These are phyloP conservation scores for Papiliotrema nemorosa DNA, from an alignment of 1,284 basidiomycete genomes.

Conservation along the genomic window DNA sequence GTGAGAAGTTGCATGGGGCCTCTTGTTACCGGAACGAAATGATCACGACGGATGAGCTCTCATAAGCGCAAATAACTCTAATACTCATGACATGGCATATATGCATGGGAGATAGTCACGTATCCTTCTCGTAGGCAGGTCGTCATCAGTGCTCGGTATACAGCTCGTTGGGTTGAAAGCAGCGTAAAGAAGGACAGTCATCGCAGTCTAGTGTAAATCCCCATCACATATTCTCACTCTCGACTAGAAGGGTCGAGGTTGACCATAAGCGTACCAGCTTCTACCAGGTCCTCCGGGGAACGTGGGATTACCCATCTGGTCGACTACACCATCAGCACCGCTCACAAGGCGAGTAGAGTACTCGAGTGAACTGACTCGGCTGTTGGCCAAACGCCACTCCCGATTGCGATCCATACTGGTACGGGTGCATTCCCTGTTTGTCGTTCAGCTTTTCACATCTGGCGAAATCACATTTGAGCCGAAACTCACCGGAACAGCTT, in stretches of 20 bases:
- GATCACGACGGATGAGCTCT: no score
- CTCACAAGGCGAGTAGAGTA: no score
- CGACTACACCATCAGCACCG: slow-evolving; percentile 12
- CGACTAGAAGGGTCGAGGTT: slow-evolving; percentile 10
- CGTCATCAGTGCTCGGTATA: no score
- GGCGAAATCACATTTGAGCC: background rate
- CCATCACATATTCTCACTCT: no score
- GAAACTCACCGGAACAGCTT: slow-evolving; percentile 33
- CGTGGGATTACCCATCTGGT: slow-evolving; percentile 33
- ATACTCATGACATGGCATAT: no score
- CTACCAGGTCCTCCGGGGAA: slow-evolving; percentile 29
- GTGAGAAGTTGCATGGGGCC: background rate
- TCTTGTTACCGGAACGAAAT: no score
- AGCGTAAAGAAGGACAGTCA: no score
- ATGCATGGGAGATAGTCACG: no score
- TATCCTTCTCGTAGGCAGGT: no score
- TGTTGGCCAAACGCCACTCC: slow-evolving; percentile 34
- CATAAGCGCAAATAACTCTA: no score
- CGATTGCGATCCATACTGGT: slow-evolving; percentile 29
- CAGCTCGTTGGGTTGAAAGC: no score
- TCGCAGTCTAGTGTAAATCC: no score
- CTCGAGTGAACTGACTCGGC: slow-evolving; percentile 4
- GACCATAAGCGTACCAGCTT: slow-evolving; percentile 31
- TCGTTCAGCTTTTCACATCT: background rate
- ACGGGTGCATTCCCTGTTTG: slow-evolving; percentile 41